A percentile compares a stretch with the other conserved stretches of the same genome.
Conservation (phyloP, 257 asterid species). For the Datura wrightii region DNA sequence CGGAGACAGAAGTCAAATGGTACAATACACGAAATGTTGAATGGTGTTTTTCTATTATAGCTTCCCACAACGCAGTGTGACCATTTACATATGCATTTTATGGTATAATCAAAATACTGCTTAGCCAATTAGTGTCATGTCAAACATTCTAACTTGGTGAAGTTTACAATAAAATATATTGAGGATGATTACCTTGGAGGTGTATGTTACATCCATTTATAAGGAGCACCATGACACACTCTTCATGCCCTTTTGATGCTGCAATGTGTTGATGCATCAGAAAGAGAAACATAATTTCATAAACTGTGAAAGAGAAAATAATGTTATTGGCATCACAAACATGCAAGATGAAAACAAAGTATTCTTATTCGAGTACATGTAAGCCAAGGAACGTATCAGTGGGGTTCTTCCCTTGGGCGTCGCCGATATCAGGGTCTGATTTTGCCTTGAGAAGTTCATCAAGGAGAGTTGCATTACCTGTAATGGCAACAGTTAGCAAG, state of each 20-base stretch:
- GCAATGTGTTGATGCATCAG: constrained; percentile 74
- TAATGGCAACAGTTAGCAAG: constrained; percentile 37
- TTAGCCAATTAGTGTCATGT: neutral
- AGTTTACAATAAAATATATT: neutral
- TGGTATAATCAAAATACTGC: neutral
- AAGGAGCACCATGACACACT: constrained; percentile 77
- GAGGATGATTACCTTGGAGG: constrained; percentile 55
- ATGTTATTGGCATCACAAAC: neutral
- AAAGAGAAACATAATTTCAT: neutral
- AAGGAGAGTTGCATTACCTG: constrained; percentile 87
- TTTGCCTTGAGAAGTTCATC: constrained; percentile 88
- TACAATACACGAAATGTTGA: constrained; percentile 69
- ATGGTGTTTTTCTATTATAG: constrained; percentile 64
- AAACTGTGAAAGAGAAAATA: neutral
- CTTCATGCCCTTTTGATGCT: constrained; percentile 38
- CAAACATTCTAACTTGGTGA: neutral
- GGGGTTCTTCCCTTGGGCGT: constrained; percentile 69
- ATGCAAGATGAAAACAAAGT: neutral
- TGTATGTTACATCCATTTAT: constrained; percentile 79
- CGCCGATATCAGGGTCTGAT: constrained; percentile 38
- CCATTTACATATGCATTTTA: no score
- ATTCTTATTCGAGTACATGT: neutral
- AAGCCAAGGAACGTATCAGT: constrained; percentile 51
- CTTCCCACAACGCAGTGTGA: constrained; percentile 84
- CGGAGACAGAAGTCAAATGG: constrained; percentile 84